A percentile compares a stretch with the other conserved stretches of the same genome.
These are phyloP conservation scores for Penicillium nucicola DNA, from an alignment of 495 filamentous ascomycete species.

Conservation along the genomic window DNA sequence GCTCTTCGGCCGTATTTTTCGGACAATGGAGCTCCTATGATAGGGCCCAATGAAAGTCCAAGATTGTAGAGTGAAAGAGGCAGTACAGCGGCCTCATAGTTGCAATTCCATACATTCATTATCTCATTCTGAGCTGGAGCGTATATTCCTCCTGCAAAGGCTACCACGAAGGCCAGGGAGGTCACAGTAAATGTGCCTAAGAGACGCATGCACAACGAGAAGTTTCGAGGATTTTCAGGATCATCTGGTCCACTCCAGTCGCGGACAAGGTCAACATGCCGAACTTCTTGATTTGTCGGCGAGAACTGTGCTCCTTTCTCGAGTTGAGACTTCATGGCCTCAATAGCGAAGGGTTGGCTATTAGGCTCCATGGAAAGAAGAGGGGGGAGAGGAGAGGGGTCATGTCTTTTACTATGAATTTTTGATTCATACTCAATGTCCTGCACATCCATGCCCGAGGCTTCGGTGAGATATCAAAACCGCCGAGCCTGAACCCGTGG, in stretches of 20 bases:
- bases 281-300: neutral
- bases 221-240: neutral
- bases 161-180: neutral
- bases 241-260: slow-evolving; percentile 1
- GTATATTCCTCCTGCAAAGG: slow-evolving; percentile 1
- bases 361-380: too few relatives aligned
- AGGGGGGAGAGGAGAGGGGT: too few relatives aligned
- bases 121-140: neutral
- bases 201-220: neutral
- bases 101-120: neutral
- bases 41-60: neutral
- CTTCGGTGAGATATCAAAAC: too few relatives aligned
- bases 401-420: too few relatives aligned
- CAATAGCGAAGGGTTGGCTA: too few relatives aligned
- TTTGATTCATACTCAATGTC: too few relatives aligned
- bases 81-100: neutral
- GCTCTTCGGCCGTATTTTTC: neutral
- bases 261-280: neutral
- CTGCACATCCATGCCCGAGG: too few relatives aligned
- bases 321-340: too few relatives aligned
- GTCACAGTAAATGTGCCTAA: neutral
- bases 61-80: slow-evolving; percentile 2
- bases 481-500: too few relatives aligned
- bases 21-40: neutral
- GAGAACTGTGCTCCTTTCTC: too few relatives aligned